Base-by-base conservation (phyloP, 306 rosid species). In the Trifolium repens region DNA sequence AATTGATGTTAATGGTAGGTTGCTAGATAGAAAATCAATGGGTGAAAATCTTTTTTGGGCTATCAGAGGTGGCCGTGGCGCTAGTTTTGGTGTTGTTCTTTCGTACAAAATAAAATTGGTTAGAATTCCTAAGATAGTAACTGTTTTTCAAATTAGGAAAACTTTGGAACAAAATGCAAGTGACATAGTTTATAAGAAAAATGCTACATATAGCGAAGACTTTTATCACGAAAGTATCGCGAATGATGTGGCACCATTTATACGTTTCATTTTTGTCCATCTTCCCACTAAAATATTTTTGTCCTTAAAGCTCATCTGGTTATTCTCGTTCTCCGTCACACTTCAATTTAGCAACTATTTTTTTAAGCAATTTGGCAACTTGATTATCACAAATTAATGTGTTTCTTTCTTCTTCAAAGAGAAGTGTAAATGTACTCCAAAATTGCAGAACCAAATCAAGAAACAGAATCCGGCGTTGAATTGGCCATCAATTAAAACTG, bases 31-130 rank as follows among this genome's bases (percentile, higher is more conserved):
- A 75, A 66, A 81, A 79, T 67, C 84, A 1, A 92, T 92, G 97
- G 96, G 96, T 0, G 96, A 90, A 64, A 89, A 90, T 85, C 86
- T 92, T n/a, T 92, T 92, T 44, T 92, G 97, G 97, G 93, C 96
- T 7, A 92, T 92, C 13, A 85, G 78, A 81, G 96, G 97, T 15
- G 96, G 93, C 14, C 96, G 97, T 35, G 96, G 92, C 55, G 93
- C 84, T 49, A 88, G 97, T 64, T 92, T 90, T 72, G 93, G 91
- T 0, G 87, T 90, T 1, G 59, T 92, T 3, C 71, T 87, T 75
- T 77, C 96, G 13, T 89, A 91, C 83, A 88, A 88, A 73, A 71
- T 89, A 42, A 89, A 86, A 30, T 55, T 91, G 47, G 87, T 89
- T 74, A 53, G 53, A 30, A 82, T 86, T 37, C 96, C 97, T 3